Base-by-base conservation (phyloP, 768 basidiomycete genomes). In the Naematelia aurantialba region DNA sequence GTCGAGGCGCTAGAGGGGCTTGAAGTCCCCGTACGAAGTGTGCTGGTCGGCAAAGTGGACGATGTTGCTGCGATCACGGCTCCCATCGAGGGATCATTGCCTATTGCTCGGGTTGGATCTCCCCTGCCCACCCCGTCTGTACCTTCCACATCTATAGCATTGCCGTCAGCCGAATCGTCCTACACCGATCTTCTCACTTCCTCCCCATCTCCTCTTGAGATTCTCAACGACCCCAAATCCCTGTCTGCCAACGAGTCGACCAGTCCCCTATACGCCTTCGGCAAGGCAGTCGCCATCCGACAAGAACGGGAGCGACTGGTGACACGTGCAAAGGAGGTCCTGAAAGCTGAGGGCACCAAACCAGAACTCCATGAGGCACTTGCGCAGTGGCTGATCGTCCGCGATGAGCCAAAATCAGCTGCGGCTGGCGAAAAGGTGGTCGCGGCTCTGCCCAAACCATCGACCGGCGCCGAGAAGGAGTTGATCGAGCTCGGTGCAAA, bases 211-310 rank as follows among this genome's bases (percentile, higher is more conserved):
- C 80, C 72, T 5, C 65, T 98, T 0, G 87, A 92, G 61, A 82
- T 99, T 59, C 81, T 86, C 69, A 98, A 99, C 78, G 85, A 87
- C 2, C 92, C 91, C 0, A 79, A 83, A 45, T 81, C 88, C 17
- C 85, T 91, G 52, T 72, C 83, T 10, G 77, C 85, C 13, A 64
- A 66, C 65, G 91, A 91, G 11, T 89, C 91, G 17, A 94, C 92
- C 10, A 87, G 83, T n/a, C 96, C 94, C 1, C 91, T 97, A 74
- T 97, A 87, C 72, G 94, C 96, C 0, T 83, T 98, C 31, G 94
- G 96, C 12, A 87, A 91, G 46, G 85, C 92, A 48, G 85, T 89
- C 39, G 89, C 88, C 1, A 85, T 91, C 66, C 73, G 89, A 49
- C 88, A 89, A 59, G 82, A 85, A 61, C 84, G 91, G n/a, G 79